A percentile compares a stretch with the other conserved stretches of the same genome.
These are phyloP conservation scores for Cryphonectria carpinicola DNA, from an alignment of 2,329 filamentous ascomycete species.

Conservation along the genomic window DNA sequence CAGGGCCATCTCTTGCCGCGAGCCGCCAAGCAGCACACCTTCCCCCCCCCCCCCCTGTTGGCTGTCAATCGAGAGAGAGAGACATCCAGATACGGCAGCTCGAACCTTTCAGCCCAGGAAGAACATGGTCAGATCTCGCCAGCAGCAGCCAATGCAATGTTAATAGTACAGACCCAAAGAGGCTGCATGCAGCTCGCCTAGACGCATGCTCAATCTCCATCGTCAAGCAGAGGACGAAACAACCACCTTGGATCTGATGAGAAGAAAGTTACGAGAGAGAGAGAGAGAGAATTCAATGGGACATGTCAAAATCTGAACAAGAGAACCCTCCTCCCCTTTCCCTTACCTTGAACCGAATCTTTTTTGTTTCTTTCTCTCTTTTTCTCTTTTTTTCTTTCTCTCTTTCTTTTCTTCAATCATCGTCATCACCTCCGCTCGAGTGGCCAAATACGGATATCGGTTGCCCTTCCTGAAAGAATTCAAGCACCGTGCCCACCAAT, in stretches of 20 bases:
- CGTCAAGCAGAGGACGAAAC: background rate
- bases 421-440: background rate
- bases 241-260: background rate
- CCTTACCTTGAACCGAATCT: background rate
- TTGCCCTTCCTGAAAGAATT: background rate
- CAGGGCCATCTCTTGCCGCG: constrained; percentile 2
- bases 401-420: background rate
- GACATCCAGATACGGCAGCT: constrained; percentile 14
- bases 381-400: background rate
- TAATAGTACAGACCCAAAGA: too few relatives aligned
- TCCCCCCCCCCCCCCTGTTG: too few relatives aligned
- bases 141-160: background rate
- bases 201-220: background rate
- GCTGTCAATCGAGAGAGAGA: background rate
- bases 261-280: background rate
- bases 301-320: background rate
- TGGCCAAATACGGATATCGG: constrained; percentile 5
- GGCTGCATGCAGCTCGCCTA: background rate
- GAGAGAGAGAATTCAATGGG: too few relatives aligned
- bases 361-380: too few relatives aligned
- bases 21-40: too few relatives aligned
- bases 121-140: background rate
- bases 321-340: too few relatives aligned
- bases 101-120: background rate
- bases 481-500: background rate